Evolutionary conservation across 1,284 basidiomycete genomes (phyloP).

Genomic region (Leccinum ponderosum): DNA sequence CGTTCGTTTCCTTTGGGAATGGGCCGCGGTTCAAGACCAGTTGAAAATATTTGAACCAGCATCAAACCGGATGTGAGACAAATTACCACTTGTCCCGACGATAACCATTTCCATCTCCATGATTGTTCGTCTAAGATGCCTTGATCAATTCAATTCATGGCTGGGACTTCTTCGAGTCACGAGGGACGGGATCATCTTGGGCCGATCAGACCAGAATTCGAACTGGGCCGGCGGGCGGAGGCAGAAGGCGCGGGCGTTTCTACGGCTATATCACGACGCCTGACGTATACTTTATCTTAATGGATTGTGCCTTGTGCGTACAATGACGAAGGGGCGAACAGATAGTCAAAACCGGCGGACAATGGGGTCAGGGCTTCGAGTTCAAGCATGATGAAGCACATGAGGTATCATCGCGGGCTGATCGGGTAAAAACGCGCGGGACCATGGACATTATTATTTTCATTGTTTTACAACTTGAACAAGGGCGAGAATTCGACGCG

Average conservation of each 20-base stretch:
- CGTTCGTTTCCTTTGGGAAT: neutral
- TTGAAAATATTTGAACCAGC: slow-evolving; percentile 4
- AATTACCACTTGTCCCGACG: neutral
- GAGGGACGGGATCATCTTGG: neutral
- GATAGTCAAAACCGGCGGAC: slow-evolving; percentile 24
- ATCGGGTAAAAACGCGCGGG: slow-evolving; percentile 3
- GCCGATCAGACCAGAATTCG: neutral
- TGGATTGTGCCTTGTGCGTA: neutral
- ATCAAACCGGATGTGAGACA: slow-evolving; percentile 5
- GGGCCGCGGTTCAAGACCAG: neutral
- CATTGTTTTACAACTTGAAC: neutral
- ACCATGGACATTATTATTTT: neutral
- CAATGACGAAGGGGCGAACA: slow-evolving; percentile 7
- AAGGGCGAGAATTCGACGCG: slow-evolving; percentile 6
- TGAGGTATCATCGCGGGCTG: slow-evolving; percentile 12
- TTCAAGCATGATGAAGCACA: slow-evolving; percentile 9
- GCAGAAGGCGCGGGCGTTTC: neutral
- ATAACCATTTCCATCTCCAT: neutral
- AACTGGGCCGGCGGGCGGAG: neutral
- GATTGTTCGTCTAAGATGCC: neutral
- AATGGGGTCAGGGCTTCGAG: slow-evolving; percentile 13
- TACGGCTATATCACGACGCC: neutral
- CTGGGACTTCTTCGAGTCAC: neutral
- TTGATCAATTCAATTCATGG: neutral
- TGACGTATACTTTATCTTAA: neutral